Conservation (phyloP, 75 land plant species). For the Pinus tabuliformis region DNA sequence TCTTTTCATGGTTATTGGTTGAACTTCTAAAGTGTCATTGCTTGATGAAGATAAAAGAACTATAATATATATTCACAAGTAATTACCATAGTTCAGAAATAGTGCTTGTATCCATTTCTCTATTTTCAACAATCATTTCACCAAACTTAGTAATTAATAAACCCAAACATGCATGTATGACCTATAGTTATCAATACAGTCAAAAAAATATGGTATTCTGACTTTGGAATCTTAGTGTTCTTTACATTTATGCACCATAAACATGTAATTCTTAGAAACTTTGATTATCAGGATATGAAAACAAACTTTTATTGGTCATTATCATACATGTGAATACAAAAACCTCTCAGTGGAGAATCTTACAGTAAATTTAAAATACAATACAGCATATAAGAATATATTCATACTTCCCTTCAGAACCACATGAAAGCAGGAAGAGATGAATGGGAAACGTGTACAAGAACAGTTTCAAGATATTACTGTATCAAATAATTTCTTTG, state of each 20-base stretch:
- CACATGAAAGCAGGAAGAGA: neutral
- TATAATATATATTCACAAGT: no score
- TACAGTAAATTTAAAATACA: neutral
- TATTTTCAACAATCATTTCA: neutral
- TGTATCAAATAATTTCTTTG: neutral
- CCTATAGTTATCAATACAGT: neutral
- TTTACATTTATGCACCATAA: neutral
- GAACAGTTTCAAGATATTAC: neutral
- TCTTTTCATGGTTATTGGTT: no score
- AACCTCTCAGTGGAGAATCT: neutral
- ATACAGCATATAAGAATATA: neutral
- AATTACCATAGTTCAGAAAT: no score
- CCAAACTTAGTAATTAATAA: neutral
- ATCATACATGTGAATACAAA: neutral
- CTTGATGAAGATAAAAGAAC: no score
- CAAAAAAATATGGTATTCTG: neutral
- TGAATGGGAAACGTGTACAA: neutral
- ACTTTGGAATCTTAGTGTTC: neutral
- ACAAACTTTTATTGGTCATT: neutral
- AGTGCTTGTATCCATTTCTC: no score
- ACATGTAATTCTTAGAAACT: neutral
- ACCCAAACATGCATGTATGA: neutral
- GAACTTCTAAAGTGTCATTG: no score
- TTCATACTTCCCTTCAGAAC: neutral
- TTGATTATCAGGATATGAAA: neutral